phyloP scores from a whole-genome alignment of 192 early-diverging fungal species.

The Thamnidium elegans region DNA sequence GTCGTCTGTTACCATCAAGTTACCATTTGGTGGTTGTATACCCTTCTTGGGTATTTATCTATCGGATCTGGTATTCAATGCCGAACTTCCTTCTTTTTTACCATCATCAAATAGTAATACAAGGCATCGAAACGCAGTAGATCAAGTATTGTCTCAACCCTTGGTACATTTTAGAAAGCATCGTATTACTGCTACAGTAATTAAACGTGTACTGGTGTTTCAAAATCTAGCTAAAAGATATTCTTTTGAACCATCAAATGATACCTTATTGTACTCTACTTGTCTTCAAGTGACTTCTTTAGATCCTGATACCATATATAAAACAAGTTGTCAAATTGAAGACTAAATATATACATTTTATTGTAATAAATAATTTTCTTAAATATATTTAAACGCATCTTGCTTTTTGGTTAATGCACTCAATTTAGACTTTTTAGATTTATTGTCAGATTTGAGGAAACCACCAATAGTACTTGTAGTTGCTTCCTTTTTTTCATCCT shows the following conservation, averaged over 20 bases:
- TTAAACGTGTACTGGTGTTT: slow-evolving; percentile 56
- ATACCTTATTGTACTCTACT: slow-evolving; percentile 35
- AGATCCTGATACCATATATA: no score
- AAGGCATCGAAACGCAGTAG: not conserved
- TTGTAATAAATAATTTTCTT: no score
- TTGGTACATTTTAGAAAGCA: slow-evolving; percentile 59
- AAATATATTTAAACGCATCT: no score
- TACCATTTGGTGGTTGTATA: slow-evolving; percentile 53
- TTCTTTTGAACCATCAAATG: slow-evolving; percentile 37
- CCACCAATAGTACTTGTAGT: no score
- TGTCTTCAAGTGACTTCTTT: slow-evolving; percentile 20
- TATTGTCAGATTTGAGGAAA: no score
- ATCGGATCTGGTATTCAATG: slow-evolving; percentile 57
- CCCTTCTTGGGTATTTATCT: slow-evolving; percentile 60
- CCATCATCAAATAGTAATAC: slow-evolving; percentile 13
- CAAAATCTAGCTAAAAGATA: slow-evolving; percentile 50
- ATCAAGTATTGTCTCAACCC: slow-evolving; percentile 29
- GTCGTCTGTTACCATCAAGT: slow-evolving; percentile 15
- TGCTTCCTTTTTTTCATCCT: not conserved
- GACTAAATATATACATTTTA: no score
- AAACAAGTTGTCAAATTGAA: no score
- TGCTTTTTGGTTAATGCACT: no score
- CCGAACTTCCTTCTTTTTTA: slow-evolving; percentile 52
- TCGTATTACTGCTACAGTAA: slow-evolving; percentile 52
- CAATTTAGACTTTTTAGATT: no score